phyloP scores from a whole-genome alignment of 139 green algal genomes.

The Coccomyxa sp. region DNA sequence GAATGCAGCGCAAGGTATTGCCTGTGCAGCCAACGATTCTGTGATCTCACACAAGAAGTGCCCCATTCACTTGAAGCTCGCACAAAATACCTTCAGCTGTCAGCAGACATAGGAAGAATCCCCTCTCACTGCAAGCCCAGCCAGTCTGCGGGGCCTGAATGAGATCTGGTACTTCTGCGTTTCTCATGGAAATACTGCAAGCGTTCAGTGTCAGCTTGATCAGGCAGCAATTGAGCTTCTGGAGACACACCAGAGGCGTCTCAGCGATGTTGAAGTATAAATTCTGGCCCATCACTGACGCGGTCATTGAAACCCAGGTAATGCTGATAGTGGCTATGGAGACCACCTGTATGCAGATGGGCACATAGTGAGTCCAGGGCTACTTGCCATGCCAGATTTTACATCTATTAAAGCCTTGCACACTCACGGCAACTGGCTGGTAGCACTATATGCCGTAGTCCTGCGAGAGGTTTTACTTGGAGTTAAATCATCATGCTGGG shows the following conservation, averaged over 20 bases:
- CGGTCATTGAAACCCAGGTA: constrained; percentile 10
- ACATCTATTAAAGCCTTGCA: no score
- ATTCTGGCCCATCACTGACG: constrained; percentile 21
- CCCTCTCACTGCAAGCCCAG: no score
- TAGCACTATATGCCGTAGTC: background rate
- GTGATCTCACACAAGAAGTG: no score
- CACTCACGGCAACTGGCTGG: background rate
- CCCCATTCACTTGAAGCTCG: no score
- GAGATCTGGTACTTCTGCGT: background rate
- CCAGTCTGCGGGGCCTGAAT: no score
- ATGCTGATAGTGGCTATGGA: constrained; percentile 20
- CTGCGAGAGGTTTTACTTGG: background rate
- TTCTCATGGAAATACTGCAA: background rate
- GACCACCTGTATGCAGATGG: constrained; percentile 14
- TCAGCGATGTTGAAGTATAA: constrained; percentile 5
- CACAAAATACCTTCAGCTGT: background rate
- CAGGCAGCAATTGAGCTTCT: background rate
- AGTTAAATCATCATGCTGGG: background rate
- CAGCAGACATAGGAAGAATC: background rate
- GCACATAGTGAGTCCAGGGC: background rate
- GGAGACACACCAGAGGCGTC: background rate
- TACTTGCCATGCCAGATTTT: background rate
- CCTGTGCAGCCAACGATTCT: no score
- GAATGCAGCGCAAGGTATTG: no score
- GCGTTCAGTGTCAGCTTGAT: background rate